Percentiles rank a stretch among this genome's conserved stretches.
These are phyloP conservation scores for Mycotypha africana DNA, from an alignment of 371 early-diverging fungal species.

Conservation along the genomic window DNA sequence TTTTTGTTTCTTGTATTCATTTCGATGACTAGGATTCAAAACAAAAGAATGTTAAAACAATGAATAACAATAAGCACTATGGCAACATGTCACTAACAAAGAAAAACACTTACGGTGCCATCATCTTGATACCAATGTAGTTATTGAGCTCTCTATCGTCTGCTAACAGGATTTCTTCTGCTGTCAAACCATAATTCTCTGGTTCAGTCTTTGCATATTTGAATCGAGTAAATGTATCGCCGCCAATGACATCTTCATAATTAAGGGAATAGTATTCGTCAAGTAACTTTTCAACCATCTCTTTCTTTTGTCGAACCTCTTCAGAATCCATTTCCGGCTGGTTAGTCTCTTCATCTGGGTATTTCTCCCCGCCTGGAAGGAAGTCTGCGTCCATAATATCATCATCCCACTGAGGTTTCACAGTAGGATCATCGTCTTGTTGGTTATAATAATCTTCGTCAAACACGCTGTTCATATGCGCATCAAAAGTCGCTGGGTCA, in stretches of 20 bases:
- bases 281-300: constrained; percentile 54
- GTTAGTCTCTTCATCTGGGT: constrained; percentile 3
- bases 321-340: not conserved
- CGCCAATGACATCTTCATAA: constrained; percentile 91
- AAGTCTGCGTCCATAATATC: constrained; percentile 90
- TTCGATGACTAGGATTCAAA: constrained; percentile 8
- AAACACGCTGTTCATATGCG: constrained; percentile 77
- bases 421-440: constrained; percentile 32
- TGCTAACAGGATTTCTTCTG: constrained; percentile 83
- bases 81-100: too few relatives aligned
- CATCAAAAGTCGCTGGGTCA: constrained; percentile 80
- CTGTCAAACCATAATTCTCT: constrained; percentile 69
- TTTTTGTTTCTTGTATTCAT: not conserved
- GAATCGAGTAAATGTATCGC: constrained; percentile 83
- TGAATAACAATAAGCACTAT: not conserved
- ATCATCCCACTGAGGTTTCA: constrained; percentile 65
- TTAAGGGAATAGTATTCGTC: constrained; percentile 91
- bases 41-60: not conserved
- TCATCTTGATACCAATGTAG: constrained; percentile 75
- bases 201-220: constrained; percentile 80
- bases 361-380: constrained; percentile 63
- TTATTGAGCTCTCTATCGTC: constrained; percentile 88
- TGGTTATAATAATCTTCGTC: constrained; percentile 62
- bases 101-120: constrained; percentile 75
- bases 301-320: constrained; percentile 11